Evolutionary conservation across 345 rosid genomes (phyloP).

Genomic region (Reutealis trisperma): DNA sequence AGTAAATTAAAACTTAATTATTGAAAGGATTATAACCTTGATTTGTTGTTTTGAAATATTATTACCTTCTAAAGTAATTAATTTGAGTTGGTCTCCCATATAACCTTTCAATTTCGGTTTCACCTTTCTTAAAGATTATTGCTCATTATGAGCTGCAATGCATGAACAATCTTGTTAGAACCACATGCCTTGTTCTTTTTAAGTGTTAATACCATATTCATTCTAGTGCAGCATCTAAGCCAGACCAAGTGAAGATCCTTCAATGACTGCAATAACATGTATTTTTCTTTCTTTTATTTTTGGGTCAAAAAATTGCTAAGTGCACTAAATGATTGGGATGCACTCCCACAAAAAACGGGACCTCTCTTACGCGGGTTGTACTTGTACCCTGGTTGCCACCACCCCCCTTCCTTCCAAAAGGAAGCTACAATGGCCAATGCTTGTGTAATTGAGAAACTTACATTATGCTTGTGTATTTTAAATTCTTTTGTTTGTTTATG

Average conservation of each 20-base stretch:
- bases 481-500: conserved; percentile 20
- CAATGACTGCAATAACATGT: not conserved
- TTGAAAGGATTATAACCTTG: not conserved
- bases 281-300: not conserved
- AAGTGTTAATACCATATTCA: not conserved
- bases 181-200: not conserved
- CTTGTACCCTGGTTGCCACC: not conserved
- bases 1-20: not conserved
- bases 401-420: not conserved
- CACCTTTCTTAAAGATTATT: not conserved
- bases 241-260: not conserved
- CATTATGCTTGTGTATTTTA: not conserved
- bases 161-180: not conserved
- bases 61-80: not conserved
- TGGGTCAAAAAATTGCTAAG: not conserved
- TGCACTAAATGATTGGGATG: not conserved
- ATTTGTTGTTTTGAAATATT: not conserved
- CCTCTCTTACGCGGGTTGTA: not conserved
- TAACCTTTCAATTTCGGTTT: not conserved
- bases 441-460: not conserved
- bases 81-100: not conserved
- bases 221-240: not conserved
- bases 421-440: not conserved
- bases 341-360: not conserved
- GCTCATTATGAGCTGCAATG: not conserved